Conservation (phyloP, 176 grass and related monocot genomes). For the Oryza glaberrima region DNA sequence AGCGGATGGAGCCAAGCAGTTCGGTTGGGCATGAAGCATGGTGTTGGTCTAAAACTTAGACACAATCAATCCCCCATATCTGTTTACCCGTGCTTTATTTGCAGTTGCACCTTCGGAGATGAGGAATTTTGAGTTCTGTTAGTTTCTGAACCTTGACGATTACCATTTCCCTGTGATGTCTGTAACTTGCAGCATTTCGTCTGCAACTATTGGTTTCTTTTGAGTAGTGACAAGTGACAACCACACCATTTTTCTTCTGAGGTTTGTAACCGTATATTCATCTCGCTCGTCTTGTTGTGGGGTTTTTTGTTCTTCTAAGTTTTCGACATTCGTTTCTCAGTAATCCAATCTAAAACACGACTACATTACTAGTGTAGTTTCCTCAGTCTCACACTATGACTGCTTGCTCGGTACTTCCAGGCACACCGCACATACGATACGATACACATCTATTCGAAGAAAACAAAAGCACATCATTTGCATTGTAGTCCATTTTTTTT, state of each 20-base stretch:
- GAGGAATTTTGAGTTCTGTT: neutral
- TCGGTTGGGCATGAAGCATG: constrained; percentile 7
- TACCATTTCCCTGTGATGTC: neutral
- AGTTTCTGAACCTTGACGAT: neutral
- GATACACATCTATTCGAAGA: neutral
- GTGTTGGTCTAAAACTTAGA: constrained; percentile 32
- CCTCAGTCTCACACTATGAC: neutral
- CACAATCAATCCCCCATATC: constrained; percentile 5
- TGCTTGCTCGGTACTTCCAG: neutral
- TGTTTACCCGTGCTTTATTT: constrained; percentile 28
- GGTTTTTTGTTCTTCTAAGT: neutral
- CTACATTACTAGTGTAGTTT: neutral
- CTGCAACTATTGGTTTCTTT: neutral
- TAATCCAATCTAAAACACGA: neutral
- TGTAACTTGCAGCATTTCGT: neutral
- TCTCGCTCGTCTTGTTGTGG: neutral
- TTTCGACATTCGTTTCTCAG: neutral
- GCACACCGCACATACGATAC: neutral
- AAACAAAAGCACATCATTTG: neutral
- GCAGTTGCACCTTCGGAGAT: neutral
- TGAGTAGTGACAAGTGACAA: neutral
- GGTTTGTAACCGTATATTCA: neutral
- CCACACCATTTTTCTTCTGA: neutral
- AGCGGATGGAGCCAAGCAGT: constrained; percentile 5
- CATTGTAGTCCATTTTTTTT: neutral